Base-by-base conservation (phyloP, 305 asterid genomes). In the Fraxinus paxiana region DNA sequence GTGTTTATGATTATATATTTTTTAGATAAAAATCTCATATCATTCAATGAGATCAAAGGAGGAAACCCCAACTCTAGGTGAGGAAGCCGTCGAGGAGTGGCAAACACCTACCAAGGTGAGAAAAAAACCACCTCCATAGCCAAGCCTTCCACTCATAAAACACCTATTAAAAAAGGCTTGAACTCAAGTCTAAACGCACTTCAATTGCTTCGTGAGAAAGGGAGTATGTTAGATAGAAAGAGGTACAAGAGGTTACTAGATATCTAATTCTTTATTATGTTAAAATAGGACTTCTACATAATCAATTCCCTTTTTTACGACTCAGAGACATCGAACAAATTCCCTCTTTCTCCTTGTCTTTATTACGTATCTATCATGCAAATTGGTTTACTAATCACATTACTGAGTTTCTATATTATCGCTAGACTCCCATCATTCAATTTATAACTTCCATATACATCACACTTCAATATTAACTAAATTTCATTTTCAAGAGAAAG, bases 181-280 rank as follows among this genome's bases (percentile, higher is more conserved):
- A 12, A 5, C 56, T 46, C 92, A 65, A 89, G 91, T 70, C 85
- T 89, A 83, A 1, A 94, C 94, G 18, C 89, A 86, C 87, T 89
- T 90, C 71, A 91, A 46, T 46, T 46, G 59, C 2, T 46, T 46
- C 59, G 5, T 15, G 59, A 46, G 59, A 15, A 46, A 46, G 0
- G 18, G 6, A 46, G 20, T 46, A 46, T 15, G 59, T 46, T 12
- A 13, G 17, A 46, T 15, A 46, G 59, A 46, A 43, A 43, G n/a
- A 43, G 0, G 17, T 43, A 43, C 54, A 43, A 43, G 0, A 12
- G 17, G 54, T 43, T 43, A 43, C 5, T 13, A n/a, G n/a, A 43
- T 43, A 43, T 43, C 54, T 43, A 43, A 43, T 43, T 43, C 54
- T 17, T 12, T 43, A 43, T 43, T 3, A 43, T 17, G 54, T 3